A percentile compares a stretch with the other conserved stretches of the same genome.
Evolutionary conservation across 2,329 filamentous ascomycete species (phyloP).

Genomic region (Orbilia ellipsospora): DNA sequence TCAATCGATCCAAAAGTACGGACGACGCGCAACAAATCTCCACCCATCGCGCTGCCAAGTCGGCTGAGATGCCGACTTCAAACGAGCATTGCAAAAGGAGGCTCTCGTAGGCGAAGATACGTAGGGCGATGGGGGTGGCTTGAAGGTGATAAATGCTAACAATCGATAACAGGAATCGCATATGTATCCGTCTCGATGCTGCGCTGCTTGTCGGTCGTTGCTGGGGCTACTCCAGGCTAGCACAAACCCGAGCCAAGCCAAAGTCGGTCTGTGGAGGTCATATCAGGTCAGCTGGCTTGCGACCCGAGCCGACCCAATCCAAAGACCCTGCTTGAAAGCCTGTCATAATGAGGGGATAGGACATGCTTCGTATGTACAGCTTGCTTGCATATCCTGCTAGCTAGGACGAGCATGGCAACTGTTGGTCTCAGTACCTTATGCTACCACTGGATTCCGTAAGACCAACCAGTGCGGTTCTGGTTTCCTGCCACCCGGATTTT

Average conservation of each 20-base stretch:
- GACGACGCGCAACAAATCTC: too few relatives aligned
- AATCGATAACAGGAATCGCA: not conserved
- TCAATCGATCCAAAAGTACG: too few relatives aligned
- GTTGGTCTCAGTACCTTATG: too few relatives aligned
- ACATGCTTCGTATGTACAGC: not conserved
- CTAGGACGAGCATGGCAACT: constrained; percentile 21
- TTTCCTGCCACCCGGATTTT: constrained; percentile 55
- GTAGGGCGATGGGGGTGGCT: too few relatives aligned
- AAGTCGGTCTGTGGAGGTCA: constrained; percentile 1
- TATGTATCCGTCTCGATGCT: not conserved
- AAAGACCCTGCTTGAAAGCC: constrained; percentile 11
- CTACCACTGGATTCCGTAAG: too few relatives aligned
- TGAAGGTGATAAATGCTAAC: too few relatives aligned
- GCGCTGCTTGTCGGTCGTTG: not conserved
- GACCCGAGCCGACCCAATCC: constrained; percentile 36
- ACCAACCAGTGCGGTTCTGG: not conserved
- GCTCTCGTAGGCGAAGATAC: too few relatives aligned
- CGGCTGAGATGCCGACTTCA: too few relatives aligned
- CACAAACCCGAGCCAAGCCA: not conserved
- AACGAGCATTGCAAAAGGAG: too few relatives aligned
- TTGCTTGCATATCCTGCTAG: constrained; percentile 14
- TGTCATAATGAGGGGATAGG: constrained; percentile 12
- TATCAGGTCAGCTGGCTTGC: too few relatives aligned
- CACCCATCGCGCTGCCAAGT: too few relatives aligned
- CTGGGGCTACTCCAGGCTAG: not conserved